Conservation (phyloP, 2,329 filamentous ascomycete genomes). For the Lomentospora prolificans region DNA sequence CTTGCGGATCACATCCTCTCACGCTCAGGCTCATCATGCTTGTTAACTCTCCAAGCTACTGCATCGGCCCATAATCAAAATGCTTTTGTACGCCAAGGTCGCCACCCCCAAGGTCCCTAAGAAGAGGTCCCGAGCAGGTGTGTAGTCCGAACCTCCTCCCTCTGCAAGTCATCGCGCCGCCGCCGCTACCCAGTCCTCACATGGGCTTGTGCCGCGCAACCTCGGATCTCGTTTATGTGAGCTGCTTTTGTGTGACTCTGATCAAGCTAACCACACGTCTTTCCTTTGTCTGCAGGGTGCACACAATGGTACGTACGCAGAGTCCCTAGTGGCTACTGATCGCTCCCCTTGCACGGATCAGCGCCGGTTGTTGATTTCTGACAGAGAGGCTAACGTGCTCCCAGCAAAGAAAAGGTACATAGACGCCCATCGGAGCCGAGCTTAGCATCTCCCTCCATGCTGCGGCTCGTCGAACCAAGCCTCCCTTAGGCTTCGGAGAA, state of each 20-base stretch:
- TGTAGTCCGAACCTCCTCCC: not conserved
- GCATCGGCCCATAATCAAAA: constrained; percentile 17
- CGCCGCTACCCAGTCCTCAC: too few species aligned
- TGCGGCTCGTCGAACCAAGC: not conserved
- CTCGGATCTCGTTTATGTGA: too few species aligned
- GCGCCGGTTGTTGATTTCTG: too few species aligned
- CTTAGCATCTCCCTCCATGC: not conserved
- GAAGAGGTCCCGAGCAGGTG: constrained; percentile 49
- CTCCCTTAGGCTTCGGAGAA: too few species aligned
- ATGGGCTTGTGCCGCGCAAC: too few species aligned
- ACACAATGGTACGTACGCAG: constrained; percentile 32
- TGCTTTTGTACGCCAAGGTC: constrained; percentile 50
- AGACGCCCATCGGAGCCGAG: not conserved
- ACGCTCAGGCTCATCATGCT: not conserved
- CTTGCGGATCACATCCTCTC: not conserved
- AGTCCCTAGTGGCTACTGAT: not conserved
- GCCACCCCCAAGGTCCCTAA: constrained; percentile 50
- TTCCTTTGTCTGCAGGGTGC: constrained; percentile 29
- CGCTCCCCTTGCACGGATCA: not conserved
- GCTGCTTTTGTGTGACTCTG: too few species aligned
- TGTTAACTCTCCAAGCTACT: not conserved
- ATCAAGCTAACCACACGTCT: not conserved
- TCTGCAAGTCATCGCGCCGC: not conserved
- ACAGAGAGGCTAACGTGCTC: not conserved
- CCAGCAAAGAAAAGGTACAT: constrained; percentile 44